Base-by-base conservation (phyloP, 768 basidiomycete genomes). In the Pholiota molesta region DNA sequence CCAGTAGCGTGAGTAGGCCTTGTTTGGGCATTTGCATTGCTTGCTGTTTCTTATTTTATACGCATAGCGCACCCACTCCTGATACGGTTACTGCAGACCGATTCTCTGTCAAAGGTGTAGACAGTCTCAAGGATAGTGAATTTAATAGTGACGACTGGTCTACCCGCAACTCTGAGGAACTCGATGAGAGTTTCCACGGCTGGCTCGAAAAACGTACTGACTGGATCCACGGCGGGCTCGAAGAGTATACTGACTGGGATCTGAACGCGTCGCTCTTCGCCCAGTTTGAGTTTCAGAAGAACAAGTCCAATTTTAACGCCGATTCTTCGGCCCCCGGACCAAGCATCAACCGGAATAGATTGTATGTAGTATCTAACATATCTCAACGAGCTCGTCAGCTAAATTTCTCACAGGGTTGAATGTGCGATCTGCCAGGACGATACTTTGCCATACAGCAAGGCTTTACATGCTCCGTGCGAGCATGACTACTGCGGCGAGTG, bases 401-500 rank as follows among this genome's bases (percentile, higher is more conserved):
- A 19, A 42, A 17, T 42, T 14, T 17, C 10, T 17, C 40, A 16
- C 21, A 78, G 76, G 2, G 68, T 71, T 2, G 68, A 74, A 47
- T 84, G 83, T 52, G 64, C 77, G 10, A 77, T 81, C 33, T 85
- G 83, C 62, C 26, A 26, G 26, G 64, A 71, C 11, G 84, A 85
- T n/a, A 19, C 16, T 11, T 54, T 77, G 5, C 29, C 57, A 17
- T 31, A 59, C 3, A 28, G 58, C 11, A 66, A 67, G 5, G 70
- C 73, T 2, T 74, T 83, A n/a, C 66, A 63, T 16, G 78, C 80
- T 1, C 72, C 80, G 2, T 86, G 86, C 66, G 65, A 67, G 0
- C 83, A 87, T 64, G 59, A 68, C 51, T 83, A 87, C 61, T 86
- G 84, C 70, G 64, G 63, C 17, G 69, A 57, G n/a, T 87, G 85